Conservation (phyloP, 805 yeast species). For the Wickerhamiella domercqiae region DNA sequence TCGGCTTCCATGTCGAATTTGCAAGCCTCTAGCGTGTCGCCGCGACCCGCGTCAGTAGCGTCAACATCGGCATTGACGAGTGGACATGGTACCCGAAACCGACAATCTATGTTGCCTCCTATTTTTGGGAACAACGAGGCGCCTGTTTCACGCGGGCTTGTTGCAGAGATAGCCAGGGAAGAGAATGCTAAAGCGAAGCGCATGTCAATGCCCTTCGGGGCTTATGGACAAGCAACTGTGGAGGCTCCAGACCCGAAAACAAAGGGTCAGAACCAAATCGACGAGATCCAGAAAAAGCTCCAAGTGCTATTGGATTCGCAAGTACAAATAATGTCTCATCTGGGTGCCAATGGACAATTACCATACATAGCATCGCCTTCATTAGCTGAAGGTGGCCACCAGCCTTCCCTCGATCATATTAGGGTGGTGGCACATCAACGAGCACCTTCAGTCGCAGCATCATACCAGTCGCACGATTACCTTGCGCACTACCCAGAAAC, state of each 20-base stretch:
- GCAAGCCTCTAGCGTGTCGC: not conserved
- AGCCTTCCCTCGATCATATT: not conserved
- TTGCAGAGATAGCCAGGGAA: conserved; percentile 28
- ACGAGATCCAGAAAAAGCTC: not conserved
- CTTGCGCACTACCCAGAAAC: not conserved
- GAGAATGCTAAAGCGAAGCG: conserved; percentile 25
- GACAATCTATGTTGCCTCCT: conserved; percentile 14
- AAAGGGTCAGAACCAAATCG: not conserved
- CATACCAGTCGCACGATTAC: not conserved
- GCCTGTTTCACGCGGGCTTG: conserved; percentile 22
- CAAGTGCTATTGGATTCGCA: not conserved
- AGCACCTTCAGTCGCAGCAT: not conserved
- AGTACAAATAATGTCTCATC: not conserved
- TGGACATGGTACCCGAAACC: not conserved
- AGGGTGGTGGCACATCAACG: not conserved
- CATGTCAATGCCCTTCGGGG: conserved; percentile 5
- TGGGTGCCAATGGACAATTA: not conserved
- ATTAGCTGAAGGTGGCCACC: not conserved
- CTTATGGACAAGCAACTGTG: not conserved
- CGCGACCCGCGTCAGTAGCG: not conserved
- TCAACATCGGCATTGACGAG: not conserved
- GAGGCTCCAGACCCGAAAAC: not conserved
- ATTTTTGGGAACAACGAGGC: conserved; percentile 14
- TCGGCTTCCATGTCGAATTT: not conserved
- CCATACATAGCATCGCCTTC: too few relatives aligned